Base-by-base conservation (phyloP, 2,329 filamentous ascomycete species). In the Fusarium heterosporum region DNA sequence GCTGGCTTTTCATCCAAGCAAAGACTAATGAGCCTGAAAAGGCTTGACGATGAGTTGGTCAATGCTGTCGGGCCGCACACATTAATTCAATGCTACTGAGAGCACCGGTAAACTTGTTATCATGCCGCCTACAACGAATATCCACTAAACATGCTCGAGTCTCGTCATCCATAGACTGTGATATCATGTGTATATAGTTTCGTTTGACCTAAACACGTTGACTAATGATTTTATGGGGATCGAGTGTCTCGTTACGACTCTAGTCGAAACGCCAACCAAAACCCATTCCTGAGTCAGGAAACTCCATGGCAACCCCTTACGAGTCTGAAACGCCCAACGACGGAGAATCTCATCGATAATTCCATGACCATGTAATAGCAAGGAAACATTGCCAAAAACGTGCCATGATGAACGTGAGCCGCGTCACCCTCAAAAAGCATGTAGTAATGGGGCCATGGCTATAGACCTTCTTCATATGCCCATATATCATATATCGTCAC, bases 251-350 rank as follows among this genome's bases (percentile, higher is more conserved):
- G 13, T 50, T 53, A 59, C 57, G 39, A 8, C 22, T 39, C 49
- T 54, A 55, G 42, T 55, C 56, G 66, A 66, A 68, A 69, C 62
- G 43, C 46, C 54, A 60, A 64, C 57, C 48, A 49, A 64, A 55
- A 42, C 61, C 56, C 42, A 22, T 38, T 61, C 51, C 47, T 68
- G 55, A 54, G 40, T 68, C 55, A 50, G 63, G 38, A 34, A 59
- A 57, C 56, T 36, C 55, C 40, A 34, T 36, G 32, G 16, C 39
- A 42, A 57, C 49, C 70, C 70, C 68, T 60, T 50, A 32, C 54
- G 57, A 46, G 19, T 42, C 57, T 70, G 70, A 72, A 72, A 72
- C 70, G 28, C 47, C 43, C 40, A 66, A 66, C 57, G 61, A 70
- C 46, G 51, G 70, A 68, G 59, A 64, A 40, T 53, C 55, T 46